A percentile compares a stretch with the other conserved stretches of the same genome.
phyloP scores from a whole-genome alignment of 2,329 filamentous ascomycete species.

The Pseudogymnoascus sp. region DNA sequence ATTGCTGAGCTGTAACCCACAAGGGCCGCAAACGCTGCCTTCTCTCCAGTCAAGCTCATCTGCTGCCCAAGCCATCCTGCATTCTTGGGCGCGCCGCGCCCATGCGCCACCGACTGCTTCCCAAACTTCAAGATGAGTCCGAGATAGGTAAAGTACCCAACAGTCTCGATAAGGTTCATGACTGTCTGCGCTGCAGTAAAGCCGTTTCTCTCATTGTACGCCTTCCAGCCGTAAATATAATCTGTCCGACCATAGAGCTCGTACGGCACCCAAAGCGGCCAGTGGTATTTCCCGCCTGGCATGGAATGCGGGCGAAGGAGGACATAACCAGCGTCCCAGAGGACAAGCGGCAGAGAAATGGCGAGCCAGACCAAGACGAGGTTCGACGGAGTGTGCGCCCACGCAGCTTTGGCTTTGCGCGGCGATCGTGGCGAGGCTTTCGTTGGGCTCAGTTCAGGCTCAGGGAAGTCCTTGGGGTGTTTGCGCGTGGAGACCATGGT shows the following conservation, averaged over 20 bases:
- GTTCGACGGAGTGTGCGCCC: constrained; percentile 53
- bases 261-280: constrained; percentile 56
- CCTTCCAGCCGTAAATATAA: constrained; percentile 57
- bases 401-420: constrained; percentile 27
- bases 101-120: constrained; percentile 25
- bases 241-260: constrained; percentile 57
- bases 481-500: constrained; percentile 49
- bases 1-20: constrained; percentile 49
- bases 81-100: constrained; percentile 27
- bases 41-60: constrained; percentile 41
- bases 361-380: constrained; percentile 52
- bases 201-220: constrained; percentile 50
- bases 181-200: constrained; percentile 55
- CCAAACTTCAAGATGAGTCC: constrained; percentile 41
- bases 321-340: constrained; percentile 58
- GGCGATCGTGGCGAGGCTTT: constrained; percentile 17
- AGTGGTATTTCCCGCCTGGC: constrained; percentile 53
- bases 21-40: constrained; percentile 46
- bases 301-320: constrained; percentile 58
- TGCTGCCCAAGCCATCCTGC: constrained; percentile 39
- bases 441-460: constrained; percentile 22
- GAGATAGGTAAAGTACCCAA: constrained; percentile 51
- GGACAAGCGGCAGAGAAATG: constrained; percentile 55
- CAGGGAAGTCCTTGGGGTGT: constrained; percentile 43
- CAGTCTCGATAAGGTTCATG: constrained; percentile 52